phyloP scores from a whole-genome alignment of 352 stramenopile genomes.

The Phytophthora pseudosyringae region DNA sequence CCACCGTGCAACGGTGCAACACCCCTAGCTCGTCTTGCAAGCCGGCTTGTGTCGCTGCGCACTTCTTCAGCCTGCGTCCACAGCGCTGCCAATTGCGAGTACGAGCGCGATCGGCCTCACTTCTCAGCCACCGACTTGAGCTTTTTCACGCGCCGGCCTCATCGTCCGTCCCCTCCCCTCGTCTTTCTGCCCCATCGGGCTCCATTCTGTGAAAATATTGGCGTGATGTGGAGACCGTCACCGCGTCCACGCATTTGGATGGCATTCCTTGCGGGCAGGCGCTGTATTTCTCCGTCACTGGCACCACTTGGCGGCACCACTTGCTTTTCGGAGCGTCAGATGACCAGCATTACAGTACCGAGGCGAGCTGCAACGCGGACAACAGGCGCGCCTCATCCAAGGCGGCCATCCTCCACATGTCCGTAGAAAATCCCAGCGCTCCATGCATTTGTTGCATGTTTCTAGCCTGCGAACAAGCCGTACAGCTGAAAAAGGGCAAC shows the following conservation, averaged over 20 bases:
- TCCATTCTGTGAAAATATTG: slow-evolving; percentile 18
- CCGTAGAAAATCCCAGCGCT: slow-evolving; percentile 20
- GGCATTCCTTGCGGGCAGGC: slow-evolving; percentile 10
- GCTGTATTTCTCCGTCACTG: slow-evolving; percentile 9
- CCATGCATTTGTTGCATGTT: slow-evolving; percentile 16
- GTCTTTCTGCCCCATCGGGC: slow-evolving; percentile 8
- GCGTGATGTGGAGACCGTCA: slow-evolving; percentile 17
- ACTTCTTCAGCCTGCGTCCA: slow-evolving; percentile 20
- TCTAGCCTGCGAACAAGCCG: too few relatives aligned
- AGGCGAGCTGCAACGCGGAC: slow-evolving; percentile 11
- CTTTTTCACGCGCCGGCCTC: neutral
- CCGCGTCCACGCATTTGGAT: slow-evolving; percentile 16
- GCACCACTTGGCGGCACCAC: slow-evolving; percentile 12
- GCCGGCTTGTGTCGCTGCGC: neutral
- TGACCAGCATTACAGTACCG: slow-evolving; percentile 3
- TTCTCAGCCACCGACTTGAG: slow-evolving; percentile 1
- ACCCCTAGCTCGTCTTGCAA: neutral
- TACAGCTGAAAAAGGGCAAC: neutral
- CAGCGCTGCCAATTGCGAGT: slow-evolving; percentile 1
- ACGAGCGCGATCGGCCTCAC: neutral
- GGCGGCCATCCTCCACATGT: slow-evolving; percentile 24
- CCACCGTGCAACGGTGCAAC: slow-evolving; percentile 7
- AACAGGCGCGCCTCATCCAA: slow-evolving; percentile 12
- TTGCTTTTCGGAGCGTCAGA: slow-evolving; percentile 14
- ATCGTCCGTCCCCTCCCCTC: slow-evolving; percentile 11